Conservation (phyloP, 495 filamentous ascomycete species). For the Margaritispora aquatica region DNA sequence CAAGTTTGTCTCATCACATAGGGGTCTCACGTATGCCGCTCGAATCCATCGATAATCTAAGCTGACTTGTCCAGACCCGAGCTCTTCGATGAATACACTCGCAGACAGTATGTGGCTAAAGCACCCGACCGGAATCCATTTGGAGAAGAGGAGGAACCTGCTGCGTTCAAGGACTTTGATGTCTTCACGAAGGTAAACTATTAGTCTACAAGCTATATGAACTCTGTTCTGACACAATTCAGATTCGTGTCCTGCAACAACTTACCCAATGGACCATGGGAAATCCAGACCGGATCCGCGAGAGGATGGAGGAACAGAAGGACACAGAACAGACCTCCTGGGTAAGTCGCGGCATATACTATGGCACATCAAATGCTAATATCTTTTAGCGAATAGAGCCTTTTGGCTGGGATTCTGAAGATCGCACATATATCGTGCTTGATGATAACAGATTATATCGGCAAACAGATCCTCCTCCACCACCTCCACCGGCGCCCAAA, state of each 20-base stretch:
- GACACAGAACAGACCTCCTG: constrained; percentile 77
- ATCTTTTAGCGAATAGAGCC: constrained; percentile 78
- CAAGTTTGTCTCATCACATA: constrained; percentile 90
- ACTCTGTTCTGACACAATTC: not conserved
- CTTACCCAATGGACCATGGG: constrained; percentile 86
- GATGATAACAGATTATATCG: constrained; percentile 94
- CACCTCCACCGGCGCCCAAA: constrained; percentile 54
- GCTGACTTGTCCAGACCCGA: constrained; percentile 52
- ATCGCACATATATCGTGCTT: constrained; percentile 80
- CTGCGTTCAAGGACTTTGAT: constrained; percentile 75
- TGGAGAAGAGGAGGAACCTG: constrained; percentile 66
- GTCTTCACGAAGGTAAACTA: constrained; percentile 60
- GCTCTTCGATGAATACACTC: constrained; percentile 90
- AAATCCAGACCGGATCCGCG: constrained; percentile 77
- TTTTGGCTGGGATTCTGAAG: constrained; percentile 79
- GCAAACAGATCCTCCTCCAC: constrained; percentile 57
- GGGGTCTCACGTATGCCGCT: constrained; percentile 72
- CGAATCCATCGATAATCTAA: not conserved
- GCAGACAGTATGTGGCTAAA: constrained; percentile 82
- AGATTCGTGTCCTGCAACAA: constrained; percentile 83
- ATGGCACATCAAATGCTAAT: constrained; percentile 9
- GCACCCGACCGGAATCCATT: constrained; percentile 80
- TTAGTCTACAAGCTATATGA: not conserved
- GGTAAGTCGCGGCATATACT: constrained; percentile 47
- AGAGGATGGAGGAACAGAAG: constrained; percentile 76